Percentiles rank a stretch among this genome's conserved stretches.
These are phyloP conservation scores for Umbelopsis sp. DNA, from an alignment of 192 early-diverging fungal genomes.

Conservation along the genomic window DNA sequence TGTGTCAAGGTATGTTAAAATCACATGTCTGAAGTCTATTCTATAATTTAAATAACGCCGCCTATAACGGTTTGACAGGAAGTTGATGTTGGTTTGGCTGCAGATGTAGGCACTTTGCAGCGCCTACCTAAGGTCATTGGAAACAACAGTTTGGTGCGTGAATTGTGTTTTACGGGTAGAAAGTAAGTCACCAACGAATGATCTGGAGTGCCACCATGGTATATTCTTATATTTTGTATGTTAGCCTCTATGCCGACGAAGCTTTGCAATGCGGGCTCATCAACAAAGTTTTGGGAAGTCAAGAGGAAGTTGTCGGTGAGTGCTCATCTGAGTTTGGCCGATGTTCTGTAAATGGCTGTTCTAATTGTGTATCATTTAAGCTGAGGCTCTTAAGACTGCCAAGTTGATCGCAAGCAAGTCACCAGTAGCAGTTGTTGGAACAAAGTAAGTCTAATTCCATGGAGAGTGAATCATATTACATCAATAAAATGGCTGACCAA, in stretches of 20 bases:
- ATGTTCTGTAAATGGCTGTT: not conserved
- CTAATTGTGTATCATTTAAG: slow-evolving; percentile 24
- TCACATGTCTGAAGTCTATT: not conserved
- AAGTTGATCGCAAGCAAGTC: slow-evolving; percentile 82
- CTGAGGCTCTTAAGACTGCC: slow-evolving; percentile 70
- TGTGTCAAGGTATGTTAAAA: slow-evolving; percentile 65
- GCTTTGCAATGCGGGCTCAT: slow-evolving; percentile 63
- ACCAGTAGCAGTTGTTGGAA: slow-evolving; percentile 83
- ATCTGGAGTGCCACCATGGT: not conserved
- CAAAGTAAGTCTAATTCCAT: slow-evolving; percentile 60
- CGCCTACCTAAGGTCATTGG: slow-evolving; percentile 93
- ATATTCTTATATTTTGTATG: not conserved
- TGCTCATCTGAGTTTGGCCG: too few species aligned
- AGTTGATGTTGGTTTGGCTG: slow-evolving; percentile 92
- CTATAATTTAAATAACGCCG: too few species aligned
- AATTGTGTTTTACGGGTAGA: slow-evolving; percentile 86
- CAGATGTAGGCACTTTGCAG: slow-evolving; percentile 92
- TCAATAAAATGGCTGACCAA: not conserved
- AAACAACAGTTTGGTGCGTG: slow-evolving; percentile 89
- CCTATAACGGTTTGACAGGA: slow-evolving; percentile 48
- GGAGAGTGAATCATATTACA: too few species aligned
- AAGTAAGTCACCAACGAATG: slow-evolving; percentile 40
- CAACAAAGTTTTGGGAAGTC: slow-evolving; percentile 47
- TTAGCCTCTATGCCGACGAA: slow-evolving; percentile 57
- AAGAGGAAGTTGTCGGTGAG: slow-evolving; percentile 54